phyloP scores from a whole-genome alignment of 495 filamentous ascomycete genomes.

The Penicillium coprophilum region DNA sequence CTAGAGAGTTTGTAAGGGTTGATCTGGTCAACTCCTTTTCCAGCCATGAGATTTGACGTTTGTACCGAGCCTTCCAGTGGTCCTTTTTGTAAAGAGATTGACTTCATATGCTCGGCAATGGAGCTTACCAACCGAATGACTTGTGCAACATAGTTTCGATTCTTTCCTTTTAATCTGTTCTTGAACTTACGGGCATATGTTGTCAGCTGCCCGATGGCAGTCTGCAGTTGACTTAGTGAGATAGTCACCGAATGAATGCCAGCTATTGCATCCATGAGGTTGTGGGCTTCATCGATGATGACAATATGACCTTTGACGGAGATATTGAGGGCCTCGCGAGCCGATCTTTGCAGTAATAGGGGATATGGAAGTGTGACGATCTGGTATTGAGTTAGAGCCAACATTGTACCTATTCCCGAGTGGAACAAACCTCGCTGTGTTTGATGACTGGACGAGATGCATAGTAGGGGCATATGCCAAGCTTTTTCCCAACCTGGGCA shows the following conservation, averaged over 20 bases:
- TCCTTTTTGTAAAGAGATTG: conserved; percentile 45
- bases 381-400: conserved; percentile 39
- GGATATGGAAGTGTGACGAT: conserved; percentile 95
- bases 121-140: conserved; percentile 77
- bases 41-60: conserved; percentile 66
- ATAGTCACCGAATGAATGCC: conserved; percentile 82
- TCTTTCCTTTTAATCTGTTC: conserved; percentile 86
- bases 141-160: conserved; percentile 88
- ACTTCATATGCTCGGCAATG: conserved; percentile 60
- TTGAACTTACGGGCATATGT: conserved; percentile 85
- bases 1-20: conserved; percentile 84
- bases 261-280: conserved; percentile 92
- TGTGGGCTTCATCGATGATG: conserved; percentile 96
- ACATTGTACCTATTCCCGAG: background rate
- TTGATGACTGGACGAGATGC: conserved; percentile 80
- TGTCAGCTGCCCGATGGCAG: conserved; percentile 69
- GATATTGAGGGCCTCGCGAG: conserved; percentile 81
- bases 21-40: conserved; percentile 91
- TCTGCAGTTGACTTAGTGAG: conserved; percentile 67
- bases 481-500: conserved; percentile 68
- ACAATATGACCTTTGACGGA: conserved; percentile 85
- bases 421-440: conserved; percentile 63
- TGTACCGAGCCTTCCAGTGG: conserved; percentile 63
- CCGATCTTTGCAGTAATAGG: conserved; percentile 82
- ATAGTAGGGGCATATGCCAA: conserved; percentile 93